A percentile compares a stretch with the other conserved stretches of the same genome.
These are phyloP conservation scores for Rhizopogon rudus DNA, from an alignment of 768 basidiomycete species.

Conservation along the genomic window DNA sequence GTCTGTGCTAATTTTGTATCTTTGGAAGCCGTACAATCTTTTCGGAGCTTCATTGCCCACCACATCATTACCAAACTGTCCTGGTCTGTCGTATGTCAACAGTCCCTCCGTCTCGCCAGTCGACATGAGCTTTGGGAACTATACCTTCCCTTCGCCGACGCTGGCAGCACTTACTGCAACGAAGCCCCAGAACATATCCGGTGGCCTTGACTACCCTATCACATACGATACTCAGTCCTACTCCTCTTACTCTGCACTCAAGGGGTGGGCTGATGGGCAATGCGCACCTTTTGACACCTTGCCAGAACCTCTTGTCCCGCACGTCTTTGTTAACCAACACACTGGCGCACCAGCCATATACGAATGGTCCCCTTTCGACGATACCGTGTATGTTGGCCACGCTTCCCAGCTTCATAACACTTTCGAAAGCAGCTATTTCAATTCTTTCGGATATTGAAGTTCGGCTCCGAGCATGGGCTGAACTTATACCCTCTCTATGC, in stretches of 20 bases:
- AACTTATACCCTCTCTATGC: neutral
- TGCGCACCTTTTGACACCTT: slow-evolving; percentile 1
- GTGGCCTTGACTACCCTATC: slow-evolving; percentile 1
- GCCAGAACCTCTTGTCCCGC: slow-evolving; percentile 16
- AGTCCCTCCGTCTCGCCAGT: slow-evolving; percentile 23
- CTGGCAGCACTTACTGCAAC: slow-evolving; percentile 10
- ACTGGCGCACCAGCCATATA: slow-evolving; percentile 10
- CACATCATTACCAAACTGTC: slow-evolving; percentile 10
- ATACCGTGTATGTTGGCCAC: slow-evolving; percentile 2
- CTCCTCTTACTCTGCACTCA: slow-evolving; percentile 17
- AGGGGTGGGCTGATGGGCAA: slow-evolving; percentile 21
- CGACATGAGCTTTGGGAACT: slow-evolving; percentile 18
- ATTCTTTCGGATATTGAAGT: neutral
- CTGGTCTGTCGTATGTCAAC: slow-evolving; percentile 17
- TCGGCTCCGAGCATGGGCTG: no score
- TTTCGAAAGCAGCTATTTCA: neutral
- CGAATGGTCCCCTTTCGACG: slow-evolving; percentile 21
- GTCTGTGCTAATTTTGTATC: slow-evolving; percentile 14
- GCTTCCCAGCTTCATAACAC: neutral
- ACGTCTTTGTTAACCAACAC: slow-evolving; percentile 24
- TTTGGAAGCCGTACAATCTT: slow-evolving; percentile 27
- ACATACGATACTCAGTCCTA: slow-evolving; percentile 7
- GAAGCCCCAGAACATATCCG: slow-evolving; percentile 5
- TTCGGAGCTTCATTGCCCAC: slow-evolving; percentile 21
- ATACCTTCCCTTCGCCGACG: slow-evolving; percentile 12